These are phyloP conservation scores for Fusarium oligoseptatum DNA, from an alignment of 2,329 filamentous ascomycete genomes.

Conservation along the genomic window DNA sequence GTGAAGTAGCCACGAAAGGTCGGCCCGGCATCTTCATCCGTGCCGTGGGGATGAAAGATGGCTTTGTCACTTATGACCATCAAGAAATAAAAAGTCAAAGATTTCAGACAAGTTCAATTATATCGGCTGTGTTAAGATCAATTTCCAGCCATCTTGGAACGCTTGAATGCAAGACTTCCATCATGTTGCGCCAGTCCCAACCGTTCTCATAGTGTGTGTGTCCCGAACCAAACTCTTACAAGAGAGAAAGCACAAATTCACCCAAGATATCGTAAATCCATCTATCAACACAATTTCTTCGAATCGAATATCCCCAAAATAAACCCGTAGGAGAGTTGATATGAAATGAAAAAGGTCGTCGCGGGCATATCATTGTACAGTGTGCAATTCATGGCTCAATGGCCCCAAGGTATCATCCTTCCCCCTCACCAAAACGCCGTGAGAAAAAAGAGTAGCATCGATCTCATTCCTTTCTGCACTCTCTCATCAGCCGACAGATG, in stretches of 20 bases:
- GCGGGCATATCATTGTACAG: conserved; percentile 14
- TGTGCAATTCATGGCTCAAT: conserved; percentile 1
- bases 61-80: background rate
- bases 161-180: background rate
- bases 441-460: conserved; percentile 1
- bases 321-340: background rate
- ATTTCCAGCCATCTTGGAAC: conserved; percentile 4
- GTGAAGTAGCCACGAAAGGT: background rate
- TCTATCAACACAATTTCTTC: conserved; percentile 9
- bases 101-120: background rate
- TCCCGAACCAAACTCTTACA: background rate
- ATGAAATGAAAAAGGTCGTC: background rate
- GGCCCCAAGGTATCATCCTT: background rate
- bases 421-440: conserved; percentile 18
- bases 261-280: background rate
- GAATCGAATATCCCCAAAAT: background rate
- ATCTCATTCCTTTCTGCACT: conserved; percentile 24
- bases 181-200: conserved; percentile 1
- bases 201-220: background rate
- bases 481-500: conserved; percentile 30
- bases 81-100: background rate
- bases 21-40: background rate
- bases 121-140: background rate
- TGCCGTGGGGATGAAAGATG: background rate
- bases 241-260: background rate